phyloP scores from a whole-genome alignment of 768 basidiomycete species.

The Rhizopogon salebrosus region DNA sequence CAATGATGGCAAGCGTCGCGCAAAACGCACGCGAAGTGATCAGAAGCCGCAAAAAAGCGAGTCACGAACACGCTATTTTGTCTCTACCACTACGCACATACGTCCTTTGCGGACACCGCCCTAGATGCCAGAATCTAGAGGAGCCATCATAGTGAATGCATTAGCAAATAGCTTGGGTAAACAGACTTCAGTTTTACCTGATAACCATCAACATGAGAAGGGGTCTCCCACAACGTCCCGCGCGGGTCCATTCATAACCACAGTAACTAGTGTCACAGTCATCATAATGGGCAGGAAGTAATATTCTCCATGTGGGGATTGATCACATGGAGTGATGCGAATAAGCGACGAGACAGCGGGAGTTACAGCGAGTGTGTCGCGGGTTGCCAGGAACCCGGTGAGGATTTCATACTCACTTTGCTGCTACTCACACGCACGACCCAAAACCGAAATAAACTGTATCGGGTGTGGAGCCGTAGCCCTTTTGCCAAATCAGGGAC shows the following conservation, averaged over 20 bases:
- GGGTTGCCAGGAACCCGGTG: background rate
- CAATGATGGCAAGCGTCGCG: background rate
- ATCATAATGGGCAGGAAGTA: background rate
- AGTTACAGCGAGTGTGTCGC: background rate
- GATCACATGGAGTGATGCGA: background rate
- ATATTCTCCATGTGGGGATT: background rate
- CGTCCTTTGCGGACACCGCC: background rate
- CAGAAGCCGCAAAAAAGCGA: no score
- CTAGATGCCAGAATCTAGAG: background rate
- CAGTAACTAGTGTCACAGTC: background rate
- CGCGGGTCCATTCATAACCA: background rate
- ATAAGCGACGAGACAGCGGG: background rate
- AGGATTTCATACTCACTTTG: background rate
- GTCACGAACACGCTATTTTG: background rate
- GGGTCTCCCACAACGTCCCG: background rate
- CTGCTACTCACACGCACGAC: background rate
- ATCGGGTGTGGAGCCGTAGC: background rate
- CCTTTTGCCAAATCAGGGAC: constrained; percentile 1
- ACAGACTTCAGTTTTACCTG: background rate
- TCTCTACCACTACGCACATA: background rate
- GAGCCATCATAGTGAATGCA: background rate
- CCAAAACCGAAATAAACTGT: constrained; percentile 2
- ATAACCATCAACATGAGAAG: background rate
- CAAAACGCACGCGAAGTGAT: background rate
- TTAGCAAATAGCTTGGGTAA: background rate